A percentile compares a stretch with the other conserved stretches of the same genome.
phyloP scores from a whole-genome alignment of 768 basidiomycete genomes.

The Amanita pallidorosea region DNA sequence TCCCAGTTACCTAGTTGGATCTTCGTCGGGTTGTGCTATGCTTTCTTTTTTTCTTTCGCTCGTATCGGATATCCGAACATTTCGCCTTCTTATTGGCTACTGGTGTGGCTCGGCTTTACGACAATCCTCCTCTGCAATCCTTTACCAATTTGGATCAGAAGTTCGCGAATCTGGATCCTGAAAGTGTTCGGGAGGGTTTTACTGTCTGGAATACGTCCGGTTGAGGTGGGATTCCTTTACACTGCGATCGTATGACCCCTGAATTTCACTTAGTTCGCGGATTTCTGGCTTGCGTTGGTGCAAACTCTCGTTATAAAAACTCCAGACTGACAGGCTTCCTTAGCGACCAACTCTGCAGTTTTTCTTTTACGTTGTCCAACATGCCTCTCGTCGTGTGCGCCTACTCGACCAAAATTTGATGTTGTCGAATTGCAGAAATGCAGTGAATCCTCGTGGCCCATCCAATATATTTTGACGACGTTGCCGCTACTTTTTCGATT shows the following conservation, averaged over 20 bases:
- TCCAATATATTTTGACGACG: conserved; percentile 44
- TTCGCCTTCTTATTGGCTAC: conserved; percentile 66
- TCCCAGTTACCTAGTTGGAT: conserved; percentile 69
- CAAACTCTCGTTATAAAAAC: not conserved
- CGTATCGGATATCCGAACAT: conserved; percentile 43
- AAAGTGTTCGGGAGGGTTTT: conserved; percentile 52
- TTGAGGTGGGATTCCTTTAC: conserved; percentile 46
- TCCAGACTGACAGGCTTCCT: not conserved
- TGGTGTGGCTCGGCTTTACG: conserved; percentile 68
- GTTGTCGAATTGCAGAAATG: conserved; percentile 37
- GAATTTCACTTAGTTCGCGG: conserved; percentile 45
- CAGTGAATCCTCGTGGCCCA: conserved; percentile 45
- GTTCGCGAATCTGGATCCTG: conserved; percentile 77
- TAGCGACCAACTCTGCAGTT: conserved; percentile 78
- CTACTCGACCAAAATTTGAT: conserved; percentile 45
- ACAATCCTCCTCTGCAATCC: conserved; percentile 63
- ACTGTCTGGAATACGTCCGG: conserved; percentile 55
- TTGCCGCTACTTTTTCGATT: conserved; percentile 72
- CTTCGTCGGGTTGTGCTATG: conserved; percentile 61
- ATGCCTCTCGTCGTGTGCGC: conserved; percentile 68
- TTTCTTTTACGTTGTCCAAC: conserved; percentile 65
- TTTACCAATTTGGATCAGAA: conserved; percentile 48
- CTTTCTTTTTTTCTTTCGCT: conserved; percentile 79
- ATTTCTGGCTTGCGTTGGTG: conserved; percentile 82
- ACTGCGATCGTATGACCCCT: conserved; percentile 1